Conservation (phyloP, 306 rosid species). For the Prunus padus region DNA sequence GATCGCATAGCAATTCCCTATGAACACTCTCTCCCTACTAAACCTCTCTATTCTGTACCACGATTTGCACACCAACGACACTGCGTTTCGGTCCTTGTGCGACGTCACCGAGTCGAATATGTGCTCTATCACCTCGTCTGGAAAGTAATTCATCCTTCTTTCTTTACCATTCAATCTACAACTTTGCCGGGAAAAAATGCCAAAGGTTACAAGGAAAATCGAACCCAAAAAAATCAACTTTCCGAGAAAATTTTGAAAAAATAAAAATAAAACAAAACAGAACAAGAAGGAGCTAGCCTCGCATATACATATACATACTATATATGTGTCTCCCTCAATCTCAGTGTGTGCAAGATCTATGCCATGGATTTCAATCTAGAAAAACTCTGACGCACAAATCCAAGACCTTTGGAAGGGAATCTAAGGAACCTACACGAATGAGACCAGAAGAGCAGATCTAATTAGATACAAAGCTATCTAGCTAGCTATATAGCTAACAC, state of each 20-base stretch:
- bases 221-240: slow-evolving; percentile 13
- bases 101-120: slow-evolving; percentile 67
- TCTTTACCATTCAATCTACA: slow-evolving; percentile 24
- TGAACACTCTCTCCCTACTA: slow-evolving; percentile 63
- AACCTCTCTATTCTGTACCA: slow-evolving; percentile 83
- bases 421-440: not conserved
- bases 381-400: not conserved
- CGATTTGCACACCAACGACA: slow-evolving; percentile 80
- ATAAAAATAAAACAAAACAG: not conserved
- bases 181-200: slow-evolving; percentile 20
- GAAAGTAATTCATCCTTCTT: slow-evolving; percentile 77
- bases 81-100: slow-evolving; percentile 73
- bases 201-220: slow-evolving; percentile 6
- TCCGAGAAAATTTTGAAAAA: not conserved
- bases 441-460: slow-evolving; percentile 9
- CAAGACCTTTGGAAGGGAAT: slow-evolving; percentile 2
- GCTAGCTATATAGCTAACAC: not conserved
- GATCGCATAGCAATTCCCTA: slow-evolving; percentile 88
- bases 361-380: not conserved
- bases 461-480: not conserved
- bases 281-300: not conserved
- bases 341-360: slow-evolving; percentile 1
- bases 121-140: slow-evolving; percentile 91
- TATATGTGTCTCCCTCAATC: not conserved
- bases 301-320: not conserved